phyloP scores from a whole-genome alignment of 1,284 basidiomycete genomes.

The Agroathelia rolfsii region DNA sequence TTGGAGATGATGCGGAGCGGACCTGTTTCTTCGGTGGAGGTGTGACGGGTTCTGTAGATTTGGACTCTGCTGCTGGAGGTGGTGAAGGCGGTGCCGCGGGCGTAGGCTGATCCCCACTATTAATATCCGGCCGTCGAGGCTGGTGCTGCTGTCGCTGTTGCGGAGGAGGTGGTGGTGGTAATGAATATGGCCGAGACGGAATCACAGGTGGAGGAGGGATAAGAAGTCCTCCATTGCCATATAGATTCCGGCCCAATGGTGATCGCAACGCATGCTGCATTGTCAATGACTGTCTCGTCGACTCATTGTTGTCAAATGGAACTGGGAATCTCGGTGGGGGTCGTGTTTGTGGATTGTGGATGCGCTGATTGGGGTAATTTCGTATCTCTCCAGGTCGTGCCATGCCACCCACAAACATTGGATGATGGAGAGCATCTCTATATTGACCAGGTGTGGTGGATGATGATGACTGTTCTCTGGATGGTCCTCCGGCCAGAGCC shows the following conservation, averaged over 20 bases:
- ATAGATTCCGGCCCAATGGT: constrained; percentile 10
- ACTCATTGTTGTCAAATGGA: constrained; percentile 20
- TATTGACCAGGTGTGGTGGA: not conserved
- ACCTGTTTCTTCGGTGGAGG: constrained; percentile 8
- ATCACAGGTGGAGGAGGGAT: constrained; percentile 13
- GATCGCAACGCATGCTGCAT: constrained; percentile 48
- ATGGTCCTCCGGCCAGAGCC: constrained; percentile 16
- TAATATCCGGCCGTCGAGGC: constrained; percentile 4
- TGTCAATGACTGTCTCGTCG: constrained; percentile 36
- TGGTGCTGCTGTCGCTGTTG: constrained; percentile 8
- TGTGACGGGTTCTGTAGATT: constrained; percentile 9
- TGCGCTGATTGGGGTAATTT: constrained; percentile 10
- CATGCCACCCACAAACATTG: not conserved
- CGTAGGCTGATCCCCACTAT: no score
- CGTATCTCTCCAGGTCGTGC: constrained; percentile 1
- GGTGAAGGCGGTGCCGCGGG: constrained; percentile 8
- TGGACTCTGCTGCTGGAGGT: no score
- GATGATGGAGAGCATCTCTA: no score
- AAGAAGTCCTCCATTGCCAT: constrained; percentile 9
- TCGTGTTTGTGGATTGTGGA: constrained; percentile 21
- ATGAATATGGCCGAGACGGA: constrained; percentile 18
- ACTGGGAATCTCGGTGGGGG: constrained; percentile 29
- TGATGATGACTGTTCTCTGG: not conserved
- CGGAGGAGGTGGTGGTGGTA: constrained; percentile 8
- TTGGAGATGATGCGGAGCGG: constrained; percentile 24